phyloP scores from a whole-genome alignment of 257 asterid species.

The Striga asiatica region DNA sequence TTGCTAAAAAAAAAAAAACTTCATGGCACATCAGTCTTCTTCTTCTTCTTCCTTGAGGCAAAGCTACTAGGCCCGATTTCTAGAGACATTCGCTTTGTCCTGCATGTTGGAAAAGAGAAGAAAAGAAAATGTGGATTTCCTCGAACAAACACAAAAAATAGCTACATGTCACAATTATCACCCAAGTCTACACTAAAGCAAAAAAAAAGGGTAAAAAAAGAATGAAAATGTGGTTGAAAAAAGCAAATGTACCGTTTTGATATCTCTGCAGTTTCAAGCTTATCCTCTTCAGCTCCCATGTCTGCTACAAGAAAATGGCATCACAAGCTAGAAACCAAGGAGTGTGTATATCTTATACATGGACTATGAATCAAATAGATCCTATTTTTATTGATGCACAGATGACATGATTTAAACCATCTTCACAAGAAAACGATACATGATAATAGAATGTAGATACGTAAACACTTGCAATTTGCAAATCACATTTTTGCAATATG shows the following conservation, averaged over 20 bases:
- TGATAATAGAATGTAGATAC: too few species aligned
- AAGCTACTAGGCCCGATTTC: constrained; percentile 73
- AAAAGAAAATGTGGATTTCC: not conserved
- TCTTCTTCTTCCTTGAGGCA: constrained; percentile 80
- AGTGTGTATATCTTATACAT: not conserved
- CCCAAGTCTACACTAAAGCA: not conserved
- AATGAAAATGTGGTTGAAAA: not conserved
- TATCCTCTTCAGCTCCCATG: constrained; percentile 33
- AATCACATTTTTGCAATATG: too few species aligned
- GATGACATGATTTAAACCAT: too few species aligned
- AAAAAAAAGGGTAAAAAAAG: too few species aligned
- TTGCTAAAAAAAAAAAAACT: constrained; percentile 5
- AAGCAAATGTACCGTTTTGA: constrained; percentile 45
- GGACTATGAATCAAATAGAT: not conserved
- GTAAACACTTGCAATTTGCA: too few species aligned
- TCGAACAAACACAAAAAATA: too few species aligned
- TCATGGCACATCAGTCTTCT: constrained; percentile 44
- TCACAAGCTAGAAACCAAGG: not conserved
- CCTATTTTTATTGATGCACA: too few species aligned
- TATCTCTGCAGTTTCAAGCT: constrained; percentile 40
- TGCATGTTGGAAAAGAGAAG: constrained; percentile 19
- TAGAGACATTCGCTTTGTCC: constrained; percentile 70
- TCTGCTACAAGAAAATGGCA: constrained; percentile 25
- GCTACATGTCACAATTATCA: too few species aligned
- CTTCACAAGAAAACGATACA: too few species aligned